These are phyloP conservation scores for Tremella fuciformis DNA, from an alignment of 768 basidiomycete genomes.

Conservation along the genomic window DNA sequence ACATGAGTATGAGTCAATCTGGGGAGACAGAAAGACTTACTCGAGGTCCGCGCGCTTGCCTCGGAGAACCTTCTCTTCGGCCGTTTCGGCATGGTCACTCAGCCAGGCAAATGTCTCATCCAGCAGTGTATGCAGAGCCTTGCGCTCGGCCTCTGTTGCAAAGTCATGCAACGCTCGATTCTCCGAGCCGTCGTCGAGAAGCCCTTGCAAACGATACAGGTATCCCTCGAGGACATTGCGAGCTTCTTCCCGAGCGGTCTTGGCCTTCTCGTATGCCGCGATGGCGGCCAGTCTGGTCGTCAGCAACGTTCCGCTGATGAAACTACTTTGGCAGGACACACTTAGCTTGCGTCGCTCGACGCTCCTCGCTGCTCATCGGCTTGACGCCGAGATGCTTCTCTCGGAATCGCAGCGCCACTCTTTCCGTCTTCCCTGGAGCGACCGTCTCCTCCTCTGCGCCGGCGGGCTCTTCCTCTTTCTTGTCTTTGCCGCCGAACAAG, in stretches of 20 bases:
- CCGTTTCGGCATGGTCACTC: slow-evolving; percentile 74
- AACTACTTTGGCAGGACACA: slow-evolving; percentile 51
- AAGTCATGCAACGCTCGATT: slow-evolving; percentile 80
- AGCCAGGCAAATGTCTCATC: slow-evolving; percentile 80
- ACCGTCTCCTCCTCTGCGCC: slow-evolving; percentile 37
- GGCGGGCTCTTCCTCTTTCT: slow-evolving; percentile 42
- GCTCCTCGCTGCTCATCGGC: slow-evolving; percentile 74
- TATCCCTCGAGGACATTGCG: slow-evolving; percentile 88
- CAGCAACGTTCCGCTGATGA: slow-evolving; percentile 1
- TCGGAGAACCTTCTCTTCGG: slow-evolving; percentile 70
- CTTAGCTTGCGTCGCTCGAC: slow-evolving; percentile 65
- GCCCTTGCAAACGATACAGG: slow-evolving; percentile 82
- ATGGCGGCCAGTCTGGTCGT: slow-evolving; percentile 68
- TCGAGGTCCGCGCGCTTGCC: slow-evolving; percentile 76
- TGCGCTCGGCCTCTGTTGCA: slow-evolving; percentile 70
- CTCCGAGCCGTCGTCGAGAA: slow-evolving; percentile 64
- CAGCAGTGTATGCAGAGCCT: slow-evolving; percentile 63
- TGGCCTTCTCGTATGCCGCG: slow-evolving; percentile 72
- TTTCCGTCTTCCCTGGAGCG: slow-evolving; percentile 52
- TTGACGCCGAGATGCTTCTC: slow-evolving; percentile 65
- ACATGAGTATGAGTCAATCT: not conserved
- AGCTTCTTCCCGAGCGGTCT: slow-evolving; percentile 79
- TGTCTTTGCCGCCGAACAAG: slow-evolving; percentile 65
- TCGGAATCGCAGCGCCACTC: slow-evolving; percentile 66
- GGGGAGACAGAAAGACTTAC: slow-evolving; percentile 58